Conservation (phyloP, 2,329 filamentous ascomycete species). For the Calonectria ilicicola region DNA sequence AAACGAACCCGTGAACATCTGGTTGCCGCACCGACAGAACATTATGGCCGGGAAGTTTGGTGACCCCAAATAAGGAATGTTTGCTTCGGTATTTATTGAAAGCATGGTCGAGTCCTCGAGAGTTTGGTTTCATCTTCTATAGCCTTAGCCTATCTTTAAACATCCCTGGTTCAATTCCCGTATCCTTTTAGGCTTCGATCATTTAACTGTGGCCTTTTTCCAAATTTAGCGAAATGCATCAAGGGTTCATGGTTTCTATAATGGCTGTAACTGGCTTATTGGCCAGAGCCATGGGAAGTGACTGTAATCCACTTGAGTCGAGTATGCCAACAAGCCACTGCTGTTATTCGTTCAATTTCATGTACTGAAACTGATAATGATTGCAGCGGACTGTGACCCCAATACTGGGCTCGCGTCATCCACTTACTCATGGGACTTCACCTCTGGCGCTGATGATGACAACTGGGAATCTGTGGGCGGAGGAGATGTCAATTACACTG, state of each 20-base stretch:
- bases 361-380: neutral
- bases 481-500: conserved; percentile 34
- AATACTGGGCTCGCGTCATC: conserved; percentile 31
- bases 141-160: neutral
- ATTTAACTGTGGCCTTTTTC: neutral
- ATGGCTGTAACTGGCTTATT: conserved; percentile 2
- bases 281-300: neutral
- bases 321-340: conserved; percentile 18
- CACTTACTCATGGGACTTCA: conserved; percentile 36
- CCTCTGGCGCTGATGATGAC: conserved; percentile 32
- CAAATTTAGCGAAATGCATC: neutral
- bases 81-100: neutral
- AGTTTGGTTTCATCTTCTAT: neutral
- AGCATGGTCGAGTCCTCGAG: neutral
- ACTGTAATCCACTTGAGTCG: conserved; percentile 36
- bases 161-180: neutral
- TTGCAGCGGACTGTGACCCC: conserved; percentile 19
- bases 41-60: neutral
- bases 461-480: conserved; percentile 34
- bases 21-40: neutral
- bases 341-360: neutral
- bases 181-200: neutral
- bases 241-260: neutral
- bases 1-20: neutral
- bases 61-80: neutral